Base-by-base conservation (phyloP, 164 flowering plant genomes). In the Annona squamosa region DNA sequence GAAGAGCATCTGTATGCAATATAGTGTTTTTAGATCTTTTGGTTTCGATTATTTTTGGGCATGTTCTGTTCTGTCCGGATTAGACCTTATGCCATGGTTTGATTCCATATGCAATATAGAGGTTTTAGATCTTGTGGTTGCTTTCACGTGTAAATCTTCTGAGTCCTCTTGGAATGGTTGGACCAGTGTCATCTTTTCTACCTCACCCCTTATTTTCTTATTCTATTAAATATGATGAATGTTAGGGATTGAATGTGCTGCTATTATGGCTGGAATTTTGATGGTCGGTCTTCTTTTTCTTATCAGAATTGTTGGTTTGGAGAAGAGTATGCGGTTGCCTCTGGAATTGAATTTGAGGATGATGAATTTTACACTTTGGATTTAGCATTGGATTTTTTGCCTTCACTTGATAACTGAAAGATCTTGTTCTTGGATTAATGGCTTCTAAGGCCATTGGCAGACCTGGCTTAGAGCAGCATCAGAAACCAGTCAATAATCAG, bases 371-470 rank as follows among this genome's bases (percentile, higher is more conserved):
- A 66, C 45, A 44, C 64, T 67, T 66, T 46, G 59, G 67, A 68
- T 9, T 62, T 65, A 71, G 74, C 71, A 17, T 65, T 79, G 77
- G 77, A 43, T 61, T 75, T 72, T 65, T 42, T 66, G 16, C 52
- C 74, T 65, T 37, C 71, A 61, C 72, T 65, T 77, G 75, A 70
- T 74, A 48, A 67, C 37, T 19, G 4, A 65, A 57, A 57, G 42
- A 37, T 7, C 17, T 67, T 62, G 19, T 75, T n/a, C 41, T 45
- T 75, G 13, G 12, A 69, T 71, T 67, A 48, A 87, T 87, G 90
- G 87, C 86, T 71, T 81, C 88, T 45, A 86, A 78, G 77, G 6
- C 82, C 68, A 65, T 73, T 71, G 26, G 75, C n/a, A 80, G 74
- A 78, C 44, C 81, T 76, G 74, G 77, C 48, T 16, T 79, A 6